phyloP scores from a whole-genome alignment of 495 filamentous ascomycete genomes.

The Neurospora hispaniola region DNA sequence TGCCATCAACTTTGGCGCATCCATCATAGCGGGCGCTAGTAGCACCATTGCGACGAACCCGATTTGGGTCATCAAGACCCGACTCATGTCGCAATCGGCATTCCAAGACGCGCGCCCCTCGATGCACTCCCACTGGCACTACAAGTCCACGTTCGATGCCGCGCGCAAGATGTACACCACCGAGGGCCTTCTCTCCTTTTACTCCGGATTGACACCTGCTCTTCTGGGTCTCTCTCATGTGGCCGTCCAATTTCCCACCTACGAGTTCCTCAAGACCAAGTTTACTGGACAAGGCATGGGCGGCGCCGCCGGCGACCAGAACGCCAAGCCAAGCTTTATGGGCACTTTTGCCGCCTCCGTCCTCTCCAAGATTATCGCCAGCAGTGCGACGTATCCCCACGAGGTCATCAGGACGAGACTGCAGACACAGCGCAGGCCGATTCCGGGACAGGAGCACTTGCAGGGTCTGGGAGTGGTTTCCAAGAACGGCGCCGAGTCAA shows the following conservation, averaged over 20 bases:
- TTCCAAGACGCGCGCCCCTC: slow-evolving; percentile 29
- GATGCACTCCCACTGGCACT: slow-evolving; percentile 71
- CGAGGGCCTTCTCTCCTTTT: slow-evolving; percentile 85
- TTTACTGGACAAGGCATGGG: slow-evolving; percentile 87
- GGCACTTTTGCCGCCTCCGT: slow-evolving; percentile 85
- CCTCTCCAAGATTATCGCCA: slow-evolving; percentile 87
- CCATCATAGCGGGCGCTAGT: slow-evolving; percentile 80
- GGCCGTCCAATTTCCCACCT: slow-evolving; percentile 93
- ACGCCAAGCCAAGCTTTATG: slow-evolving; percentile 35
- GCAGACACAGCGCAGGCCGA: slow-evolving; percentile 70
- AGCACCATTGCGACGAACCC: slow-evolving; percentile 96
- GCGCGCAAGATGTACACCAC: slow-evolving; percentile 87
- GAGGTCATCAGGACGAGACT: slow-evolving; percentile 86
- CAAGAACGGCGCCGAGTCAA: neutral
- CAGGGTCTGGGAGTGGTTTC: slow-evolving; percentile 42
- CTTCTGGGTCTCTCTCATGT: slow-evolving; percentile 90
- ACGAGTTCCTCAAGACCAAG: slow-evolving; percentile 83
- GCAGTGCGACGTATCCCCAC: slow-evolving; percentile 92
- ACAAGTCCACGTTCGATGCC: slow-evolving; percentile 75
- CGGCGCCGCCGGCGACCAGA: slow-evolving; percentile 29
- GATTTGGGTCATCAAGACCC: slow-evolving; percentile 99
- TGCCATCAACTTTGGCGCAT: slow-evolving; percentile 55
- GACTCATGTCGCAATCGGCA: slow-evolving; percentile 80
- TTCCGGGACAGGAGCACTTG: slow-evolving; percentile 50
- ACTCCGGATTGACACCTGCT: slow-evolving; percentile 88